phyloP scores from a whole-genome alignment of 352 stramenopile species.

The Globisporangium solare region DNA sequence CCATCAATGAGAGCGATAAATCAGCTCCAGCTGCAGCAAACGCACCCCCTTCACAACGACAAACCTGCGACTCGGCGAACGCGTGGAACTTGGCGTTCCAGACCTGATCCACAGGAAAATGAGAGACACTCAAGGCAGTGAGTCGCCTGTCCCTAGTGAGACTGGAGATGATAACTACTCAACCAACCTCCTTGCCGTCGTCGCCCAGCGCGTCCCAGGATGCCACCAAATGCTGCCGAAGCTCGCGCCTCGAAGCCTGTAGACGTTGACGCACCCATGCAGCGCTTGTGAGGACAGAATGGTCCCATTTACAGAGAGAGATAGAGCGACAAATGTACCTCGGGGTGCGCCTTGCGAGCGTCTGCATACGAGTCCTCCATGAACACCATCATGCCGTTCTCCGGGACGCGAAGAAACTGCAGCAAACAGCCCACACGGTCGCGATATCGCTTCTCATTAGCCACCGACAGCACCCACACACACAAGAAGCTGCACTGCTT shows the following conservation, averaged over 20 bases:
- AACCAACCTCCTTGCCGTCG: slow-evolving; percentile 26
- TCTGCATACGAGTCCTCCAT: slow-evolving; percentile 21
- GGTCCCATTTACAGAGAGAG: too few relatives aligned
- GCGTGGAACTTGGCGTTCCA: slow-evolving; percentile 14
- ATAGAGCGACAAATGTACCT: slow-evolving; percentile 10
- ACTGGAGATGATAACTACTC: background rate
- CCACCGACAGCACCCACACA: too few relatives aligned
- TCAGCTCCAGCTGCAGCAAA: background rate
- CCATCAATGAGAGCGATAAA: background rate
- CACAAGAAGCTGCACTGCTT: too few relatives aligned
- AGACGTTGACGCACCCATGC: background rate
- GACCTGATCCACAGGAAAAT: background rate
- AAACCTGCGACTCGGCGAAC: slow-evolving; percentile 1
- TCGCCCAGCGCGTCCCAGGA: slow-evolving; percentile 26
- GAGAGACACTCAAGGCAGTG: too few relatives aligned
- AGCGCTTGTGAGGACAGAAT: background rate
- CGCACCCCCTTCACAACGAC: background rate
- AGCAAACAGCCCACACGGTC: background rate
- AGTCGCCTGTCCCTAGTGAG: background rate
- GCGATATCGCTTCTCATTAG: background rate
- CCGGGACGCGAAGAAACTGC: slow-evolving; percentile 30
- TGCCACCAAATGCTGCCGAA: slow-evolving; percentile 13
- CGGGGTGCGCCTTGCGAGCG: slow-evolving; percentile 21
- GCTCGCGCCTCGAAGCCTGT: slow-evolving; percentile 26
- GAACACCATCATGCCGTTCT: slow-evolving; percentile 31